These are phyloP conservation scores for Pochonia chlamydosporia DNA, from an alignment of 2,329 filamentous ascomycete genomes.

Conservation along the genomic window DNA sequence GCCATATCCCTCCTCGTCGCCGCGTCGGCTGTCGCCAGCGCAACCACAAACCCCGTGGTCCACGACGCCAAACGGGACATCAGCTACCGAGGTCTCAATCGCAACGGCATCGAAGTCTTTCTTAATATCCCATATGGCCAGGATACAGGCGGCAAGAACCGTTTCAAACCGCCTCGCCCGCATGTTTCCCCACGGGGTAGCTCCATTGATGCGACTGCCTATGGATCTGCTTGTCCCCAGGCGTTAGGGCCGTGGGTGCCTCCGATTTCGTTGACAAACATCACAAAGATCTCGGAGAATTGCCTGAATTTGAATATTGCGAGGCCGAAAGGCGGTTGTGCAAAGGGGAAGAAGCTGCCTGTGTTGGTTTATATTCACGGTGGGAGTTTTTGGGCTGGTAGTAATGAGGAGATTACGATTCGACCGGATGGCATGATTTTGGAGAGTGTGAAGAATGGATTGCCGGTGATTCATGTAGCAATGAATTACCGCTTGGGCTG, in stretches of 20 bases:
- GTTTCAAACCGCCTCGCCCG: constrained; percentile 39
- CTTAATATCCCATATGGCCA: constrained; percentile 40
- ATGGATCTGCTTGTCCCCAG: constrained; percentile 41
- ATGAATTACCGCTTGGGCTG: constrained; percentile 27
- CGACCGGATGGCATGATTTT: constrained; percentile 38
- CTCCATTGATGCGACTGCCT: constrained; percentile 30
- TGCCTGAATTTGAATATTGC: constrained; percentile 30
- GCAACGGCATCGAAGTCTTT: constrained; percentile 41
- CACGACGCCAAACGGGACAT: constrained; percentile 20
- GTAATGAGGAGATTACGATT: constrained; percentile 25
- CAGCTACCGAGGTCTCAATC: constrained; percentile 35
- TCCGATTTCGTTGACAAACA: constrained; percentile 27
- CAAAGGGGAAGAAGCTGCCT: constrained; percentile 19
- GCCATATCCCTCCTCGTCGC: not conserved
- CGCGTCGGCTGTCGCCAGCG: not conserved
- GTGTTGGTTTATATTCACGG: constrained; percentile 31
- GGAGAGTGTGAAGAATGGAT: constrained; percentile 37
- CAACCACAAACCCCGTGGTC: constrained; percentile 3
- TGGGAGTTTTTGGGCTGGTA: constrained; percentile 25
- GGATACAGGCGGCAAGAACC: constrained; percentile 37
- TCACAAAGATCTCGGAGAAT: constrained; percentile 31
- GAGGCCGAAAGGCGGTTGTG: constrained; percentile 19
- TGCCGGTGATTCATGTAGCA: constrained; percentile 27
- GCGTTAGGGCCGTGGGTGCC: constrained; percentile 20
- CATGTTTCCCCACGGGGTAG: constrained; percentile 24